Conservation (phyloP, 768 basidiomycete species). For the Kwoniella sp. region DNA sequence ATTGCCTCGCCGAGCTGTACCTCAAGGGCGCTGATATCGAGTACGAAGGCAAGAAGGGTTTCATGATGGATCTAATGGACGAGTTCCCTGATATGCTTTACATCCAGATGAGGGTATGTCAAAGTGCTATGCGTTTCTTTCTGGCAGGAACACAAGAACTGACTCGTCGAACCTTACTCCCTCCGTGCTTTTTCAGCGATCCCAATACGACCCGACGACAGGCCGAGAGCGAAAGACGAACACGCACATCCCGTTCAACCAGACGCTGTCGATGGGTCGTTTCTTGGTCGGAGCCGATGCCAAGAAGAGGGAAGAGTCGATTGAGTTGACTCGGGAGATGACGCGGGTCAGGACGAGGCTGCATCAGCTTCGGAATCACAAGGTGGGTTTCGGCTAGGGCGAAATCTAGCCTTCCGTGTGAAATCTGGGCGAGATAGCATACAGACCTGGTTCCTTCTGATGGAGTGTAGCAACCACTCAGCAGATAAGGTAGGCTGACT, state of each 20-base stretch:
- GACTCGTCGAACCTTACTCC: constrained; percentile 12
- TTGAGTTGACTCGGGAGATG: constrained; percentile 70
- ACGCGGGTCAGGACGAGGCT: constrained; percentile 69
- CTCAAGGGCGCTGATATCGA: constrained; percentile 82
- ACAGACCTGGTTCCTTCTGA: no score
- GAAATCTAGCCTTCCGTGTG: no score
- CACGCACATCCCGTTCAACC: constrained; percentile 86
- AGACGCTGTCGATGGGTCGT: constrained; percentile 85
- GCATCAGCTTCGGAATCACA: constrained; percentile 69
- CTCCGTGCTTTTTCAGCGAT: no score
- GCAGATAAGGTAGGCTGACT: background rate
- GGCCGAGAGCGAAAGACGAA: constrained; percentile 93
- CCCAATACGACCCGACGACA: constrained; percentile 79
- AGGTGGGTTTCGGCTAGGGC: constrained; percentile 64
- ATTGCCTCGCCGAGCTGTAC: constrained; percentile 80
- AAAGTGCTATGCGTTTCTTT: background rate
- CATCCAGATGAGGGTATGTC: constrained; percentile 85
- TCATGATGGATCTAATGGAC: constrained; percentile 81
- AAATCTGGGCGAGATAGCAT: no score
- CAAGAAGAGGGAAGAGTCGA: constrained; percentile 71
- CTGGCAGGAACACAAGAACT: background rate
- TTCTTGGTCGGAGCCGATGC: constrained; percentile 78
- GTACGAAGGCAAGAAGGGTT: constrained; percentile 79
- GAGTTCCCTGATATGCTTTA: constrained; percentile 82
- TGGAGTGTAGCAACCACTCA: background rate